Evolutionary conservation across 495 filamentous ascomycete genomes (phyloP).

Genomic region (Evernia prunastri): DNA sequence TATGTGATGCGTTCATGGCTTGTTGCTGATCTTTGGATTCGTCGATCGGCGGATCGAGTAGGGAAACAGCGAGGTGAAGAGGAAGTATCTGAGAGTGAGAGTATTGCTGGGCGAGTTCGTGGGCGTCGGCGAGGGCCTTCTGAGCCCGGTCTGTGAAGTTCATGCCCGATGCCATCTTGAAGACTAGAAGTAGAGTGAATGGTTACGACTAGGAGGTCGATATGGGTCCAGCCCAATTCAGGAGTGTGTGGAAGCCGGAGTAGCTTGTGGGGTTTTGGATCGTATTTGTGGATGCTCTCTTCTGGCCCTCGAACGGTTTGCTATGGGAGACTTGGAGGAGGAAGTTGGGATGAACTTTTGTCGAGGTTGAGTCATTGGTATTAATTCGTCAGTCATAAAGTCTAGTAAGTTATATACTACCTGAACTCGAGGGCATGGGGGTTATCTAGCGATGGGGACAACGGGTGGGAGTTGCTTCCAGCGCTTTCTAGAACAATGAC

Average conservation of each 20-base stretch:
- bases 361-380: not conserved
- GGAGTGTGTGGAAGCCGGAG: not conserved
- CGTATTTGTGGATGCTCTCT: not conserved
- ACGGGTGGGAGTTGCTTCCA: not conserved
- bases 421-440: not conserved
- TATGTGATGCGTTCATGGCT: slow-evolving; percentile 51
- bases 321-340: not conserved
- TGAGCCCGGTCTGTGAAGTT: slow-evolving; percentile 90
- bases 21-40: slow-evolving; percentile 69
- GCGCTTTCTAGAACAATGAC: not conserved
- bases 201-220: not conserved
- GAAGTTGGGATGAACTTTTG: not conserved
- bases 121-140: slow-evolving; percentile 79
- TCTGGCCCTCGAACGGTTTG: not conserved
- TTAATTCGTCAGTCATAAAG: not conserved
- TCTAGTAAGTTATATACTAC: not conserved
- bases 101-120: slow-evolving; percentile 75
- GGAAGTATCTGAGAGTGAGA: slow-evolving; percentile 84
- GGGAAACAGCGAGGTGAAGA: slow-evolving; percentile 78
- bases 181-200: slow-evolving; percentile 15
- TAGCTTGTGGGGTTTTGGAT: not conserved
- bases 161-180: slow-evolving; percentile 52
- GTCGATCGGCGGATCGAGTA: slow-evolving; percentile 77
- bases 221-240: not conserved
- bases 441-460: not conserved